Evolutionary conservation across 345 rosid species (phyloP).

Genomic region (Populus ilicifolia): DNA sequence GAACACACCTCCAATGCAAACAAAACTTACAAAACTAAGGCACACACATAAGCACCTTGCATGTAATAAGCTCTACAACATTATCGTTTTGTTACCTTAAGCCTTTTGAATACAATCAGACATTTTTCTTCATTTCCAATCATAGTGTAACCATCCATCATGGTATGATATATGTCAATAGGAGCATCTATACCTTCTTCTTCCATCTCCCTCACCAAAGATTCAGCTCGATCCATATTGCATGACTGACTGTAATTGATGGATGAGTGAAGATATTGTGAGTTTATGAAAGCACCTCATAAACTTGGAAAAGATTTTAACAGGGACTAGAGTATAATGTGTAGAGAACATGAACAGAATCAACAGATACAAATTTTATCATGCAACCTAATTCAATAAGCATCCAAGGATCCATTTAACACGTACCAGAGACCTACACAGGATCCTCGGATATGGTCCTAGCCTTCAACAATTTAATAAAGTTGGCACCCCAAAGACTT

Average conservation of each 20-base stretch:
- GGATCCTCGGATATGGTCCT: neutral
- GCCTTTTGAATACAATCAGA: slow-evolving; percentile 76
- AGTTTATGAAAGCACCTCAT: slow-evolving; percentile 8
- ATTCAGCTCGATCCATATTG: slow-evolving; percentile 82
- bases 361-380: neutral
- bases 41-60: neutral
- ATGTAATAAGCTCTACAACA: neutral
- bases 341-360: neutral
- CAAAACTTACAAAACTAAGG: neutral
- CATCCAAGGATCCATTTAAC: neutral
- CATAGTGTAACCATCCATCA: slow-evolving; percentile 97
- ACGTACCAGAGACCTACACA: neutral
- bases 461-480: neutral
- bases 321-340: neutral
- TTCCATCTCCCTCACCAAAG: slow-evolving; percentile 88
- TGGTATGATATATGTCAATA: slow-evolving; percentile 81
- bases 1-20: neutral
- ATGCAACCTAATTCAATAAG: neutral
- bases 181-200: slow-evolving; percentile 97
- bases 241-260: slow-evolving; percentile 55
- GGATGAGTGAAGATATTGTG: slow-evolving; percentile 10
- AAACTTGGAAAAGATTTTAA: neutral
- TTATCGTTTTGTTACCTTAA: slow-evolving; percentile 47
- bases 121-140: slow-evolving; percentile 80
- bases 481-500: neutral